Percentiles rank a stretch among this genome's conserved stretches.
These are phyloP conservation scores for Backusella australiensis DNA, from an alignment of 192 early-diverging fungal species.

Conservation along the genomic window DNA sequence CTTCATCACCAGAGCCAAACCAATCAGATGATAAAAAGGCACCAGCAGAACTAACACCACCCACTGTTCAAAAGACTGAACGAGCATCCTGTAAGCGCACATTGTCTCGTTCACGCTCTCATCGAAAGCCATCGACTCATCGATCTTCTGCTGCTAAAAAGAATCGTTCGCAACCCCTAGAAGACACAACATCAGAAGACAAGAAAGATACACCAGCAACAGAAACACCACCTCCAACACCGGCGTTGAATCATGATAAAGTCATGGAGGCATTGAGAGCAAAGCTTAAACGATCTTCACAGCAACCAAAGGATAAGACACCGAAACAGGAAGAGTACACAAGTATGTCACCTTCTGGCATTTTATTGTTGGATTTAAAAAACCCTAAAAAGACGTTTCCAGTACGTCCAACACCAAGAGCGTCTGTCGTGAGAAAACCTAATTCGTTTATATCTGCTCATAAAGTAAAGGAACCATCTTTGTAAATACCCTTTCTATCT, in stretches of 20 bases:
- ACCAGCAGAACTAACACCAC: not conserved
- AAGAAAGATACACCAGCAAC: not conserved
- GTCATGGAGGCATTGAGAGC: conserved; percentile 38
- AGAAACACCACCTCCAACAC: not conserved
- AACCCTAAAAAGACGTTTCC: conserved; percentile 23
- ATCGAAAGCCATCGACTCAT: not conserved
- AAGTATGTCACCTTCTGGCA: conserved; percentile 24
- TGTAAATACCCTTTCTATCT: conserved; percentile 10
- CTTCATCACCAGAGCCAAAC: conserved; percentile 24
- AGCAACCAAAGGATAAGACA: not conserved
- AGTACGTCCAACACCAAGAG: conserved; percentile 5
- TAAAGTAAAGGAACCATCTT: conserved; percentile 14
- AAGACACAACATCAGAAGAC: not conserved
- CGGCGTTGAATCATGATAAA: conserved; percentile 26
- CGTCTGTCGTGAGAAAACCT: conserved; percentile 12
- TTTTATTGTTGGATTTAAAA: conserved; percentile 26
- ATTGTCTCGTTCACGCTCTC: conserved; percentile 7
- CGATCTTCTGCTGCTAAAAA: conserved; percentile 22
- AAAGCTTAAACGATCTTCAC: conserved; percentile 24
- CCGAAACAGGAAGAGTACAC: not conserved
- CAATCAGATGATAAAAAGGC: conserved; percentile 8
- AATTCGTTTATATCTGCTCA: conserved; percentile 19
- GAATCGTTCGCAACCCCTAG: conserved; percentile 7
- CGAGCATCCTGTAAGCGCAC: conserved; percentile 10
- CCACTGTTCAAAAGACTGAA: not conserved